Evolutionary conservation across 2,329 filamentous ascomycete species (phyloP).

Genomic region (Cladobotryum protrusum): DNA sequence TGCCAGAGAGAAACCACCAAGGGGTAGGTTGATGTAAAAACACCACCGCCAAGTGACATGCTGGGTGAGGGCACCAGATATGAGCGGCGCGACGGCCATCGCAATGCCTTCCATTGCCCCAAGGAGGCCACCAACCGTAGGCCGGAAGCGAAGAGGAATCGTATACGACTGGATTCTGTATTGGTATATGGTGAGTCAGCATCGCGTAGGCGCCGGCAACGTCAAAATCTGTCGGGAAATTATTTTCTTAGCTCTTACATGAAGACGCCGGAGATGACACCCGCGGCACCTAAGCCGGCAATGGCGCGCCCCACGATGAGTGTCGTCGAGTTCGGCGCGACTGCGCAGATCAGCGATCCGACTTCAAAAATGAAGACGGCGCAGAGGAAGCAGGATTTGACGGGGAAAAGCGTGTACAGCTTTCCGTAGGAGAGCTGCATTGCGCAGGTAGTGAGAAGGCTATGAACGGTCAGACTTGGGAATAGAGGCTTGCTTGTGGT

Average conservation of each 20-base stretch:
- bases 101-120: neutral
- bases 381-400: slow-evolving; percentile 38
- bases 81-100: slow-evolving; percentile 1
- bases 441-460: slow-evolving; percentile 32
- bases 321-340: slow-evolving; percentile 29
- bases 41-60: neutral
- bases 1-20: too few species aligned
- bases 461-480: slow-evolving; percentile 15
- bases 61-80: neutral
- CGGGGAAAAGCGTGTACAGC: slow-evolving; percentile 39
- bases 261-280: slow-evolving; percentile 39
- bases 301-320: slow-evolving; percentile 43
- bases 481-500: slow-evolving; percentile 18
- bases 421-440: slow-evolving; percentile 36
- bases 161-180: too few species aligned
- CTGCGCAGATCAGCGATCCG: slow-evolving; percentile 41
- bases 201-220: too few species aligned
- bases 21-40: neutral
- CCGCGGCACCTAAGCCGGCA: slow-evolving; percentile 36
- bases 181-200: too few species aligned
- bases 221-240: too few species aligned
- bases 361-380: slow-evolving; percentile 43
- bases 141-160: too few species aligned
- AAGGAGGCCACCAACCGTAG: neutral
- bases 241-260: slow-evolving; percentile 17